A percentile compares a stretch with the other conserved stretches of the same genome.
These are phyloP conservation scores for Guadua angustifolia DNA, from an alignment of 176 grass and related monocot species.

Conservation along the genomic window DNA sequence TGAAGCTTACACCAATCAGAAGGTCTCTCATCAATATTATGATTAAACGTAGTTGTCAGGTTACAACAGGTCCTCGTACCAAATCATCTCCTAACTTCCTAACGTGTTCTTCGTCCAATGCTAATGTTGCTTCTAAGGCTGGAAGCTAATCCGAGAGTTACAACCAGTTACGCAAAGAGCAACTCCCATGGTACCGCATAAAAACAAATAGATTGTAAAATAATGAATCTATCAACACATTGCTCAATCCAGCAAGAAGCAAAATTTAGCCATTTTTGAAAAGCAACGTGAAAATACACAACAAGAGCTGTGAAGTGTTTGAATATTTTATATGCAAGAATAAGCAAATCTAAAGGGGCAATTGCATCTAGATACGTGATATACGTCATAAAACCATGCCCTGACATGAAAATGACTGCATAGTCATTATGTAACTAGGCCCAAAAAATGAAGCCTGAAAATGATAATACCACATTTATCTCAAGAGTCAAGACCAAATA, in stretches of 20 bases:
- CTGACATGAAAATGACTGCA: conserved; percentile 39
- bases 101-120: conserved; percentile 79
- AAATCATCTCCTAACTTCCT: conserved; percentile 89
- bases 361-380: neutral
- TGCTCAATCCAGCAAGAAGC: neutral
- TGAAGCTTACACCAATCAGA: conserved; percentile 87
- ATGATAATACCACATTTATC: neutral
- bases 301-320: conserved; percentile 14
- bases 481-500: conserved; percentile 20
- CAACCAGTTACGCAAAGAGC: conserved; percentile 88
- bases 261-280: conserved; percentile 15
- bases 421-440: neutral
- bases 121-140: conserved; percentile 84
- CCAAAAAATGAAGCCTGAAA: conserved; percentile 32
- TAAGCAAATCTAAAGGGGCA: neutral
- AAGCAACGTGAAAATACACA: neutral
- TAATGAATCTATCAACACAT: neutral
- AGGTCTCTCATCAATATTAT: conserved; percentile 98
- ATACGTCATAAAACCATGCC: conserved; percentile 26
- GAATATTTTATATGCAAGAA: conserved; percentile 31
- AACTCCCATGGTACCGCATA: conserved; percentile 88
- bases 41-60: conserved; percentile 72
- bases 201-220: conserved; percentile 25
- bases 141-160: conserved; percentile 92
- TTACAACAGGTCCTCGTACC: conserved; percentile 81